Percentiles rank a stretch among this genome's conserved stretches.
Conservation (phyloP, 78 protist genomes). For the Speleostelium caveatum region DNA sequence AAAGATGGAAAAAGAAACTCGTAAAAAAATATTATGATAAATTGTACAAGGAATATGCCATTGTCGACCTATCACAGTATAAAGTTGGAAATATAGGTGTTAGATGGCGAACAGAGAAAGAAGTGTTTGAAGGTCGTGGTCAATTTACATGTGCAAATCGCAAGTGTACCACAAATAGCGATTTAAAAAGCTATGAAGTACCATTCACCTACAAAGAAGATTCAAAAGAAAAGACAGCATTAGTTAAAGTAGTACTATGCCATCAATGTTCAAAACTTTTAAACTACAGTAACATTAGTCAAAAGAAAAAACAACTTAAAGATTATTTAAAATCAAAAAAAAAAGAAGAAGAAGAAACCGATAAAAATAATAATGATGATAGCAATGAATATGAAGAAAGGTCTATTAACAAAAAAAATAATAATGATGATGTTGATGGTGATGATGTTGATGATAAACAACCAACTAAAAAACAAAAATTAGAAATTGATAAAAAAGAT, state of each 20-base stretch:
- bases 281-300: slow-evolving; percentile 34
- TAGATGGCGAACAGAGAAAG: slow-evolving; percentile 89
- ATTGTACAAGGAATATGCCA: slow-evolving; percentile 87
- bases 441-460: too few species aligned
- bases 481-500: too few species aligned
- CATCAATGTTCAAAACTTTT: slow-evolving; percentile 48
- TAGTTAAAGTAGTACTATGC: slow-evolving; percentile 69
- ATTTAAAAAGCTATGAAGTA: slow-evolving; percentile 31
- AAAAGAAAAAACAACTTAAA: slow-evolving; percentile 63
- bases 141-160: slow-evolving; percentile 86
- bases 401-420: neutral
- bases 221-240: slow-evolving; percentile 40
- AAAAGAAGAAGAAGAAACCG: slow-evolving; percentile 12
- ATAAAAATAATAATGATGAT: neutral
- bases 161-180: slow-evolving; percentile 7
- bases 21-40: slow-evolving; percentile 87
- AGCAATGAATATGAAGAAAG: neutral
- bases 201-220: slow-evolving; percentile 50
- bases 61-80: slow-evolving; percentile 84
- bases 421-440: too few species aligned
- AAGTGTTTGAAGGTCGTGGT: slow-evolving; percentile 88
- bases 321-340: slow-evolving; percentile 5
- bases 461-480: too few species aligned
- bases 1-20: slow-evolving; percentile 80
- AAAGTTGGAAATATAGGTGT: slow-evolving; percentile 80